Conservation (phyloP, 179 eudicot genomes). For the Dionaea muscipula region DNA sequence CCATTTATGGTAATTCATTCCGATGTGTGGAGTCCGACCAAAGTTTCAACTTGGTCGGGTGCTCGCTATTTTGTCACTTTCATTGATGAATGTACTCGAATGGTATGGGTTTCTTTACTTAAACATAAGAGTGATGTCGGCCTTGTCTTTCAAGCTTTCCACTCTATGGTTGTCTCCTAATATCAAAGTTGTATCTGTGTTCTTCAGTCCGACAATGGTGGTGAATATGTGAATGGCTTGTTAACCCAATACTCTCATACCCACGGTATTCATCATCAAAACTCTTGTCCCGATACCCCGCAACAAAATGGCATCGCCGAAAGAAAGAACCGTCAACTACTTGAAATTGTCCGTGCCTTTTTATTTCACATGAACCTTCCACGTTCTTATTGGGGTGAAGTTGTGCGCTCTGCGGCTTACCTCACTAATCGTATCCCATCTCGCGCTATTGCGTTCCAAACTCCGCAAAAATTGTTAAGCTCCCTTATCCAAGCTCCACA, state of each 20-base stretch:
- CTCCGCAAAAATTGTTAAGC: slow-evolving; percentile 7
- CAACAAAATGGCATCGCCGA: slow-evolving; percentile 4
- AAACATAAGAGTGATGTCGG: background rate
- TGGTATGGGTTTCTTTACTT: background rate
- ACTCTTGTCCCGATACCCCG: background rate
- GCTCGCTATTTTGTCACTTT: background rate
- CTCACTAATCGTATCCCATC: slow-evolving; percentile 9
- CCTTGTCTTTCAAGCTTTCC: background rate
- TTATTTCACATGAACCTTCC: slow-evolving; percentile 1
- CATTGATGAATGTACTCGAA: slow-evolving; percentile 1
- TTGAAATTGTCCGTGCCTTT: slow-evolving; percentile 6
- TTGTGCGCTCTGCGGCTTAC: background rate
- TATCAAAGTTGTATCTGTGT: background rate
- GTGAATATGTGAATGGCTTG: background rate
- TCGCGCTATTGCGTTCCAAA: slow-evolving; percentile 4
- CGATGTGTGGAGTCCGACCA: background rate
- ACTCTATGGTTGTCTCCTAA: background rate
- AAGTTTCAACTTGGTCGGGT: background rate
- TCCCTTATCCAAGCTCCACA: background rate
- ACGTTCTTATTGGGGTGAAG: slow-evolving; percentile 1
- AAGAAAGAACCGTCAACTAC: slow-evolving; percentile 3
- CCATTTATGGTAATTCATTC: slow-evolving; percentile 1
- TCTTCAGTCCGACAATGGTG: background rate
- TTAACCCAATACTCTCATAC: background rate
- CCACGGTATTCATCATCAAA: background rate